These are phyloP conservation scores for Chalciporus pseudorubinellus DNA, from an alignment of 768 basidiomycete genomes.

Conservation along the genomic window DNA sequence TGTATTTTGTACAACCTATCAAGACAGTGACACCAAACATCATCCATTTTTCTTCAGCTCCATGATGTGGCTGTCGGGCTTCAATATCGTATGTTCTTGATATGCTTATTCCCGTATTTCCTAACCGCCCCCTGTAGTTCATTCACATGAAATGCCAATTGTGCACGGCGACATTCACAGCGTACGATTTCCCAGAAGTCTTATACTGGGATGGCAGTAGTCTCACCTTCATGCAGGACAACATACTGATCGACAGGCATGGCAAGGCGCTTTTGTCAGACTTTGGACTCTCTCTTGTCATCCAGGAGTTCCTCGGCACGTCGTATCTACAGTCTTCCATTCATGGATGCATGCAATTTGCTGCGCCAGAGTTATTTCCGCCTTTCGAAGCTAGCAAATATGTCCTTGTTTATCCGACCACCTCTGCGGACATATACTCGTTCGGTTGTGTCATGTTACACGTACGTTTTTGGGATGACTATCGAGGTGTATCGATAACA, in stretches of 20 bases:
- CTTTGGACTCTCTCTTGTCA: conserved; percentile 43
- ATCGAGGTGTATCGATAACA: too few species aligned
- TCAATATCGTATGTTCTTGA: conserved; percentile 1
- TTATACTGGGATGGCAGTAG: neutral
- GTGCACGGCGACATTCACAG: conserved; percentile 5
- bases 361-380: conserved; percentile 37
- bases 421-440: conserved; percentile 4
- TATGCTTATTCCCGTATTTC: neutral
- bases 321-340: conserved; percentile 30
- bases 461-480: neutral
- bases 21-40: neutral
- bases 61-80: conserved; percentile 2
- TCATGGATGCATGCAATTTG: conserved; percentile 42
- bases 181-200: neutral
- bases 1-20: neutral
- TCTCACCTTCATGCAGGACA: conserved; percentile 25
- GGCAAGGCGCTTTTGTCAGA: conserved; percentile 41
- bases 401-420: neutral
- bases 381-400: conserved; percentile 17
- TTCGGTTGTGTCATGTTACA: conserved; percentile 28
- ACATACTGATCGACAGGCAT: conserved; percentile 43
- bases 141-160: neutral
- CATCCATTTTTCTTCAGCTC: neutral
- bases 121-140: neutral
- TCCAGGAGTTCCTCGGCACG: conserved; percentile 34